Base-by-base conservation (phyloP, 75 land plant species). In the Selaginella moellendorffii region DNA sequence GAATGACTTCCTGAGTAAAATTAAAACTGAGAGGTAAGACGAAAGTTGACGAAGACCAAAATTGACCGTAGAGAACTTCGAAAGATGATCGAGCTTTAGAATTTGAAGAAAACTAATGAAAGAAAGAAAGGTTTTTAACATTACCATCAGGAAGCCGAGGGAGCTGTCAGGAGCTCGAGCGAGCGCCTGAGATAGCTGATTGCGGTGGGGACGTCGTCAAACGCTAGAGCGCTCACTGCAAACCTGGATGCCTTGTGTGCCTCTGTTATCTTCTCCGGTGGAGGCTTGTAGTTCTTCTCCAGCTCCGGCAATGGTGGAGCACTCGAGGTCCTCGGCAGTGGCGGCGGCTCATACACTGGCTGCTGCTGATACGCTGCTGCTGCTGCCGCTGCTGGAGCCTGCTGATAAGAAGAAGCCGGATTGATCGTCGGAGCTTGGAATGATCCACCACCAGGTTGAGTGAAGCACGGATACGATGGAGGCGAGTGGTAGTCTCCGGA, bases 221-320 rank as follows among this genome's bases (percentile, higher is more conserved):
- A 95, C 52, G 99, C 96, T 69, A 95, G 72, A 17, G 99, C 87
- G 51, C 99, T 89, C 60, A 90, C 97, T 1, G 99, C 99, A 84
- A 89, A 86, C 65, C 82, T 85, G 2, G 97, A 84, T 29, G 90
- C 83, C 68, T 95, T 95, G 58, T 95, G 97, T 54, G 97, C 99
- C 68, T 95, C 99, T 26, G 83, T 76, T 56, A 95, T 78, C 69
- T 84, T 86, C 65, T 84, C 99, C 21, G 84, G 76, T 9, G 96
- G 64, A 27, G 99, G 96, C 78, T 84, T 74, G 64, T 86, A 95
- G 63, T 66, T 78, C 64, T 76, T 65, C 59, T 86, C 87, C 67
- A 74, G 76, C 0, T 30, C 54, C 30, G 65, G 81, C 2, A 29
- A 22, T 24, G 66, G 26, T 24, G 76, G 64, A 46, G 73, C 29